Evolutionary conservation across 495 filamentous ascomycete species (phyloP).

Genomic region (Aspergillus panamensis): DNA sequence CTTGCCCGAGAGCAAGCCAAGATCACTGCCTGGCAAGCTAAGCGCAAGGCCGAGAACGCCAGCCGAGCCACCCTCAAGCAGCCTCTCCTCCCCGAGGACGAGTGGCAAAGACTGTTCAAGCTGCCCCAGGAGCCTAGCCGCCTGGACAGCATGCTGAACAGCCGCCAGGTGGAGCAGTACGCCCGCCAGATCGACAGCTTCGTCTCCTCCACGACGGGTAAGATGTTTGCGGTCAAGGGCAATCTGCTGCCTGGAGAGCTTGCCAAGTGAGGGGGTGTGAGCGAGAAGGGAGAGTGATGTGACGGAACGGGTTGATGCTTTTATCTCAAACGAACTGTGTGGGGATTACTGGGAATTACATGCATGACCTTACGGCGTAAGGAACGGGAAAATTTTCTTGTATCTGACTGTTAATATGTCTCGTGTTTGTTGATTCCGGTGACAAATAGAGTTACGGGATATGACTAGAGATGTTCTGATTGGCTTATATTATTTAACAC

Average conservation of each 20-base stretch:
- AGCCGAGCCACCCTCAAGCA: constrained; percentile 82
- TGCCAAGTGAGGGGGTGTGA: constrained; percentile 30
- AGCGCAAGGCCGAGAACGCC: constrained; percentile 93
- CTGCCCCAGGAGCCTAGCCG: constrained; percentile 89
- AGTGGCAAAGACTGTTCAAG: constrained; percentile 98
- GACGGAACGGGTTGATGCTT: not conserved
- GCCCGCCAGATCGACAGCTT: constrained; percentile 97
- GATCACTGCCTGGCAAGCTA: constrained; percentile 91
- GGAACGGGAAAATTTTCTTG: constrained; percentile 45
- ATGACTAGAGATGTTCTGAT: constrained; percentile 18
- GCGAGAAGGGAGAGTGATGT: not conserved
- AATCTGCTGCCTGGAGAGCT: constrained; percentile 51
- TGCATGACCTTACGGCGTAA: constrained; percentile 54
- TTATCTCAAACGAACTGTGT: constrained; percentile 7
- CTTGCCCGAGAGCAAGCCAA: constrained; percentile 94
- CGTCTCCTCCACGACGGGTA: constrained; percentile 79
- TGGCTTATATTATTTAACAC: constrained; percentile 1
- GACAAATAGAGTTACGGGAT: constrained; percentile 33
- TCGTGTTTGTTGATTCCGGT: constrained; percentile 36
- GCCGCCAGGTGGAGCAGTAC: constrained; percentile 96
- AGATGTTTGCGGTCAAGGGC: constrained; percentile 97
- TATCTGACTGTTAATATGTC: constrained; percentile 48
- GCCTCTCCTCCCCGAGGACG: constrained; percentile 84
- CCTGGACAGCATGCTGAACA: constrained; percentile 88
- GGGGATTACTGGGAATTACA: constrained; percentile 39